phyloP scores from a whole-genome alignment of 2,329 filamentous ascomycete genomes.

The Sclerotinia subarctica region DNA sequence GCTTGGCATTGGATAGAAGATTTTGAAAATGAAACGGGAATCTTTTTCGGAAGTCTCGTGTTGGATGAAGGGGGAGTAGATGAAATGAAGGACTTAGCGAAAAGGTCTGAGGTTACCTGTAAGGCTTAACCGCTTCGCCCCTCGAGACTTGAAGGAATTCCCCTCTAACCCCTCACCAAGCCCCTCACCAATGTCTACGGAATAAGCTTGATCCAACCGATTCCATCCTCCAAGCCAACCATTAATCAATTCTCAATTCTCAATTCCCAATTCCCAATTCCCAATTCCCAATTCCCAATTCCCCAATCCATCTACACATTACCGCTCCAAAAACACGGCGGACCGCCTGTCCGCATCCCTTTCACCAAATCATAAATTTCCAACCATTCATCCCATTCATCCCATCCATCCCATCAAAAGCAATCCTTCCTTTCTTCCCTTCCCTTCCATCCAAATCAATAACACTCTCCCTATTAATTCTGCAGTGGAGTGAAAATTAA shows the following conservation, averaged over 20 bases:
- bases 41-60: neutral
- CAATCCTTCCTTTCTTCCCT: neutral
- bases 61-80: neutral
- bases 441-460: neutral
- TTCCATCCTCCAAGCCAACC: neutral
- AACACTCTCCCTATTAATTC: neutral
- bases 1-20: conserved; percentile 9
- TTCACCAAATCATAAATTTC: neutral
- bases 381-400: neutral
- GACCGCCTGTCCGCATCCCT: conserved; percentile 6
- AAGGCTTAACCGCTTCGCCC: conserved; percentile 1
- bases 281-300: neutral
- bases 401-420: neutral
- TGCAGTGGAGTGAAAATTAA: neutral
- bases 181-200: neutral
- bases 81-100: neutral
- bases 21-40: neutral
- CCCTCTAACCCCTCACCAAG: neutral
- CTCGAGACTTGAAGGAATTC: neutral
- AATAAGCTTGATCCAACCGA: neutral
- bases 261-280: neutral
- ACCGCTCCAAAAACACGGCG: neutral
- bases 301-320: neutral
- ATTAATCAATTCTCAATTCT: neutral
- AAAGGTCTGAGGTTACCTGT: neutral